A percentile compares a stretch with the other conserved stretches of the same genome.
phyloP scores from a whole-genome alignment of 2,329 filamentous ascomycete genomes.

The Aspergillus quadricinctus region DNA sequence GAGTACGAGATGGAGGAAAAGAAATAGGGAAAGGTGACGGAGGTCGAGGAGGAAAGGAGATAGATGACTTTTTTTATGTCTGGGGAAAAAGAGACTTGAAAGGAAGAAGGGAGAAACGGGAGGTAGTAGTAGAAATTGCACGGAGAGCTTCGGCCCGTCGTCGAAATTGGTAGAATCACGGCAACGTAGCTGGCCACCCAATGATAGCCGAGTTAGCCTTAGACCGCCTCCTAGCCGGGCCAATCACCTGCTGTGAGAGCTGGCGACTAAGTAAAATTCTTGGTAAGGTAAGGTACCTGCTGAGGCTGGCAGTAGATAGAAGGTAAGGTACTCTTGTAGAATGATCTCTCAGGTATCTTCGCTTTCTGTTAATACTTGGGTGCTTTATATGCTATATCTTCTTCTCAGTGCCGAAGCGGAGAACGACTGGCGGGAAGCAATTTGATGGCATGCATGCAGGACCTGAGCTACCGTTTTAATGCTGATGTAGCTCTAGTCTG shows the following conservation, averaged over 20 bases:
- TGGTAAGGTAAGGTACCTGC: neutral
- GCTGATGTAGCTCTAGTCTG: neutral
- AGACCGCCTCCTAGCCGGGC: slow-evolving; percentile 16
- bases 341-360: too few species aligned
- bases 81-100: slow-evolving; percentile 16
- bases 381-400: neutral
- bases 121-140: slow-evolving; percentile 28
- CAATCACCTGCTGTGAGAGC: neutral
- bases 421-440: neutral
- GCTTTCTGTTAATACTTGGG: neutral
- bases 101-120: slow-evolving; percentile 26
- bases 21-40: slow-evolving; percentile 16
- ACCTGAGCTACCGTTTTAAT: neutral
- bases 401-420: neutral
- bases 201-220: slow-evolving; percentile 13
- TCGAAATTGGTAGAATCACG: slow-evolving; percentile 37
- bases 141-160: slow-evolving; percentile 32
- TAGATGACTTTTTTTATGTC: slow-evolving; percentile 16
- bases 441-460: neutral
- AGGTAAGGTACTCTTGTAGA: neutral
- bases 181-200: slow-evolving; percentile 12
- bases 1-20: slow-evolving; percentile 14
- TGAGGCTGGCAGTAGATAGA: too few species aligned
- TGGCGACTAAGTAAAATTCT: neutral
- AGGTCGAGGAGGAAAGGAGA: slow-evolving; percentile 20